phyloP scores from a whole-genome alignment of 306 rosid genomes.

The Alnus rubra region DNA sequence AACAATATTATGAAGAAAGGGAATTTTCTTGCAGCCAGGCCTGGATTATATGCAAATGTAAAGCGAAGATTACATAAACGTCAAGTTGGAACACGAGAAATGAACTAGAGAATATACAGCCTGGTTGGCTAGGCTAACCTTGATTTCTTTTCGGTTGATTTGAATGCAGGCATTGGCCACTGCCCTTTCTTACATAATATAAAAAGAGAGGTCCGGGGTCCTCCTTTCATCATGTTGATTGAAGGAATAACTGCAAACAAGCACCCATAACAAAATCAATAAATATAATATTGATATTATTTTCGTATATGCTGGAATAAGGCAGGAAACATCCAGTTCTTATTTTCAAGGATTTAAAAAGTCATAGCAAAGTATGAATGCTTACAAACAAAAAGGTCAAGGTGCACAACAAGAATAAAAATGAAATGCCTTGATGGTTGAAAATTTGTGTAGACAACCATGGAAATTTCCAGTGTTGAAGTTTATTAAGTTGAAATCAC shows the following conservation, averaged over 20 bases:
- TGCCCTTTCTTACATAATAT: conserved; percentile 68
- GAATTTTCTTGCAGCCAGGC: too few relatives aligned
- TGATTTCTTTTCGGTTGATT: conserved; percentile 56
- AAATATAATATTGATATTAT: not conserved
- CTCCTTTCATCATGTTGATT: conserved; percentile 79
- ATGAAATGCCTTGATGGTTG: not conserved
- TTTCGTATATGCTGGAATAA: too few relatives aligned
- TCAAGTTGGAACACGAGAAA: not conserved
- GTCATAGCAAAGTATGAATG: too few relatives aligned
- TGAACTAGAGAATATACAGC: not conserved
- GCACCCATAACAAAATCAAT: conserved; percentile 18
- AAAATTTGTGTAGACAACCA: not conserved
- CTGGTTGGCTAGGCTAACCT: conserved; percentile 42
- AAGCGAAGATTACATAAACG: not conserved
- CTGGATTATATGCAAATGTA: too few relatives aligned
- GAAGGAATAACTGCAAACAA: conserved; percentile 48
- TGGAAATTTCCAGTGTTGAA: not conserved
- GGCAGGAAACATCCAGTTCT: conserved; percentile 3
- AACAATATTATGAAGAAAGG: not conserved
- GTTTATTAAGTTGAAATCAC: not conserved
- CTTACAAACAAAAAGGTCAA: not conserved
- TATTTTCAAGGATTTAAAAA: conserved; percentile 6
- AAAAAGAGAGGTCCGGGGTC: conserved; percentile 65
- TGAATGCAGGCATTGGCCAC: conserved; percentile 77
- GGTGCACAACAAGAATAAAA: not conserved